Evolutionary conservation across 2,329 filamentous ascomycete genomes (phyloP).

Genomic region (Hirsutella thompsonii): DNA sequence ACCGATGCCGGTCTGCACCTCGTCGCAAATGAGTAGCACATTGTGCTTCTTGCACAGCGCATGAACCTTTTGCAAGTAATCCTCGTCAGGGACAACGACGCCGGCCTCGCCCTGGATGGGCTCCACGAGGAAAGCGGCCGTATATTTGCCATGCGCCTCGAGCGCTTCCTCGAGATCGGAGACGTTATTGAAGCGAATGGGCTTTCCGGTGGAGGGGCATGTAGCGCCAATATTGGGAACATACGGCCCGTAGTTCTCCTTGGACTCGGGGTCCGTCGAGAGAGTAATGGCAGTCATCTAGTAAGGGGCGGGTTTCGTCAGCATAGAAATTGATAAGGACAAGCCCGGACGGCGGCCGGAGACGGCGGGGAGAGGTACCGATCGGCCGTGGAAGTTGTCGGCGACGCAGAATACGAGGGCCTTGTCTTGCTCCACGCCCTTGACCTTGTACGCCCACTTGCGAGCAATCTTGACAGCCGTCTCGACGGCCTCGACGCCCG

Average conservation of each 20-base stretch:
- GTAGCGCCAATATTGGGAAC: conserved; percentile 74
- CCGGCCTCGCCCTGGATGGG: conserved; percentile 96
- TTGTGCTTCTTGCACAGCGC: conserved; percentile 91
- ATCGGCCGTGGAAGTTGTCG: conserved; percentile 95
- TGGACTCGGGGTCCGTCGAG: conserved; percentile 88
- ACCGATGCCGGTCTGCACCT: conserved; percentile 96
- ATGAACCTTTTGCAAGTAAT: conserved; percentile 70
- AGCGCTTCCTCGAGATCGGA: conserved; percentile 68
- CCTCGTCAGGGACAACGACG: conserved; percentile 85
- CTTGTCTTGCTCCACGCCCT: conserved; percentile 74
- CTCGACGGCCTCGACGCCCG: conserved; percentile 90
- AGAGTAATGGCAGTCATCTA: conserved; percentile 91
- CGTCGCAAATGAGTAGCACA: conserved; percentile 90
- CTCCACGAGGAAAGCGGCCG: conserved; percentile 88
- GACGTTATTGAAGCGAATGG: conserved; percentile 79
- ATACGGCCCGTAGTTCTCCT: conserved; percentile 94
- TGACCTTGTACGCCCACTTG: conserved; percentile 97
- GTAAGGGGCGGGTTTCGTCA: conserved; percentile 1
- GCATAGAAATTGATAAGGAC: too few species aligned
- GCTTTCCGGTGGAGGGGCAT: conserved; percentile 59
- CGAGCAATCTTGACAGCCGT: conserved; percentile 91
- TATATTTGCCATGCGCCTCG: conserved; percentile 68
- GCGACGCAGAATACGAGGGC: conserved; percentile 73
- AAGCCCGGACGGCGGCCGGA: not conserved
- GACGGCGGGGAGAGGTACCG: conserved; percentile 41